Conservation (phyloP, 192 early-diverging fungal genomes). For the Gamsiella multidivaricata region DNA sequence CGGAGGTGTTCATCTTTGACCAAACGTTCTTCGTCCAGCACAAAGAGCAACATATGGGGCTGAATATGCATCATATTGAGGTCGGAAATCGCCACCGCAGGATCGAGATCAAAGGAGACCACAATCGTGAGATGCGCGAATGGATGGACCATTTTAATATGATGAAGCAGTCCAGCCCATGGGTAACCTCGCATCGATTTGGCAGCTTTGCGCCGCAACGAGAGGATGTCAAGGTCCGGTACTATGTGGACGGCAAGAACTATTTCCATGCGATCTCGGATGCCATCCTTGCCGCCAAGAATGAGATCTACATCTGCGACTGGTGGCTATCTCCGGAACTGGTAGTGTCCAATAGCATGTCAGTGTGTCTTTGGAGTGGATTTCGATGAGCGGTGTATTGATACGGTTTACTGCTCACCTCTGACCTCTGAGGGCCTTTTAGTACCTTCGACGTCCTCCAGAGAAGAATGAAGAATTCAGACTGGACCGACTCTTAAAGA, state of each 20-base stretch:
- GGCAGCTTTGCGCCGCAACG: slow-evolving; percentile 84
- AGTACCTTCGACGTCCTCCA: slow-evolving; percentile 82
- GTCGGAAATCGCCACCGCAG: slow-evolving; percentile 68
- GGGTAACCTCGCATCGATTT: slow-evolving; percentile 73
- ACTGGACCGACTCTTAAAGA: slow-evolving; percentile 79
- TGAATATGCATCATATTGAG: slow-evolving; percentile 71
- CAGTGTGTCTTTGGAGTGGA: no score
- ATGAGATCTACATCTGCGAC: slow-evolving; percentile 81
- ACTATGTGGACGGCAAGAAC: slow-evolving; percentile 85
- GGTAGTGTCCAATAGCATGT: no score
- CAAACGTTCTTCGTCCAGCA: slow-evolving; percentile 48
- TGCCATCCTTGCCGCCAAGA: slow-evolving; percentile 74
- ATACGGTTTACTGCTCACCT: slow-evolving; percentile 22
- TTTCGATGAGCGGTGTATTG: background rate
- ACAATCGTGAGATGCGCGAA: slow-evolving; percentile 73
- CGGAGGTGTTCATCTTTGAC: slow-evolving; percentile 66
- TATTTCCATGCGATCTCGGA: slow-evolving; percentile 85
- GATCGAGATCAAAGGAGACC: slow-evolving; percentile 76
- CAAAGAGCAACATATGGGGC: slow-evolving; percentile 35
- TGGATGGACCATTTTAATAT: slow-evolving; percentile 71
- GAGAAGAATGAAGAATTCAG: slow-evolving; percentile 80
- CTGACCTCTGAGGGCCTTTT: background rate
- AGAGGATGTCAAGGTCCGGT: slow-evolving; percentile 71
- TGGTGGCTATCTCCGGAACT: slow-evolving; percentile 96
- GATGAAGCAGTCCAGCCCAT: slow-evolving; percentile 70